Evolutionary conservation across 345 rosid species (phyloP).

Genomic region (Boechera divaricarpa): DNA sequence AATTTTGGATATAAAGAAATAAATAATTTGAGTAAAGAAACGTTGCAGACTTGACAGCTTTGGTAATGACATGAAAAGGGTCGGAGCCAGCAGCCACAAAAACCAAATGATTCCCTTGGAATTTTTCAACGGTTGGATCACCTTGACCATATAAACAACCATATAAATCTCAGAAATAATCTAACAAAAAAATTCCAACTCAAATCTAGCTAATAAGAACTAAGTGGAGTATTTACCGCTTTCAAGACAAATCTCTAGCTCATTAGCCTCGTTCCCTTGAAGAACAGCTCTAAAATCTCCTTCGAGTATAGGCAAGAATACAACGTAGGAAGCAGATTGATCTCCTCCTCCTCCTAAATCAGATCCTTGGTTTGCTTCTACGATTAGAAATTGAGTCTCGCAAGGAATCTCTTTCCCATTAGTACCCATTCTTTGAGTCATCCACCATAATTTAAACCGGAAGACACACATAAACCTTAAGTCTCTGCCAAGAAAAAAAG

Average conservation of each 20-base stretch:
- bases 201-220: neutral
- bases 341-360: conserved; percentile 32
- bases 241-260: conserved; percentile 66
- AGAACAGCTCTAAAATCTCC: conserved; percentile 61
- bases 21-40: neutral
- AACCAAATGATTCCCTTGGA: conserved; percentile 52
- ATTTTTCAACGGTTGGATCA: conserved; percentile 53
- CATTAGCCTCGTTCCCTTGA: conserved; percentile 60
- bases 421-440: conserved; percentile 64
- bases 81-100: conserved; percentile 61
- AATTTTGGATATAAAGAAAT: neutral
- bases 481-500: conserved; percentile 42
- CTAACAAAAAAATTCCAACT: neutral
- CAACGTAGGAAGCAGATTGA: conserved; percentile 40
- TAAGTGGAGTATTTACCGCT: conserved; percentile 45
- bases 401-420: conserved; percentile 55
- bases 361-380: conserved; percentile 56
- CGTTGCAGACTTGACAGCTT: conserved; percentile 44
- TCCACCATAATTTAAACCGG: conserved; percentile 72
- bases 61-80: conserved; percentile 62
- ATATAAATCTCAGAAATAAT: neutral
- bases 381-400: conserved; percentile 67
- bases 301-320: conserved; percentile 62
- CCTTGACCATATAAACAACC: conserved; percentile 45
- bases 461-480: conserved; percentile 60